phyloP scores from a whole-genome alignment of 139 green algal genomes.

The Edaphochlamys debaryana region DNA sequence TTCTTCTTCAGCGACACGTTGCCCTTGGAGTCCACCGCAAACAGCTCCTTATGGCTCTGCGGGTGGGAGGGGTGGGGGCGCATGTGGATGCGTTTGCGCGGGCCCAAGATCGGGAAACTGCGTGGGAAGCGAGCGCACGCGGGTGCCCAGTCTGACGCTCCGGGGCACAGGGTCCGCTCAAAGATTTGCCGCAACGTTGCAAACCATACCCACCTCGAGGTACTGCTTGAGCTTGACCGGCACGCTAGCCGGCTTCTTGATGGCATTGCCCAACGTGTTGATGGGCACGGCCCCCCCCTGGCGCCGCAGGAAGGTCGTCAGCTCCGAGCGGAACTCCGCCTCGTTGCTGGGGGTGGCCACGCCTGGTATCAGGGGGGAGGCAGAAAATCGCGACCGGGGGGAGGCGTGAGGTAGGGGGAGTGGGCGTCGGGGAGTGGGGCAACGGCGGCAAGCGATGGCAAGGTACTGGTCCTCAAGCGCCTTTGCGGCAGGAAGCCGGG shows the following conservation, averaged over 20 bases:
- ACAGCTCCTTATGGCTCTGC: no score
- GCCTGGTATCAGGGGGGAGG: not conserved
- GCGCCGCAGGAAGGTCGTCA: not conserved
- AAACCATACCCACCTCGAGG: not conserved
- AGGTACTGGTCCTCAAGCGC: no score
- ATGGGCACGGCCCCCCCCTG: not conserved
- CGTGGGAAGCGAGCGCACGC: no score
- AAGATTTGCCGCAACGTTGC: no score
- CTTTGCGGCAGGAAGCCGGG: no score
- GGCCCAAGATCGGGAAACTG: no score
- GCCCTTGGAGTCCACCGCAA: no score
- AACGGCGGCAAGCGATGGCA: not conserved
- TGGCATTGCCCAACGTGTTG: not conserved
- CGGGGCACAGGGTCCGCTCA: no score
- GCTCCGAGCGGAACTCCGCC: conserved; percentile 7
- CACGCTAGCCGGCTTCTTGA: not conserved
- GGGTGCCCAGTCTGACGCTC: no score
- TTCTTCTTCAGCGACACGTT: no score
- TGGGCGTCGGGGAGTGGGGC: not conserved
- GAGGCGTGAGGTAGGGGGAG: not conserved
- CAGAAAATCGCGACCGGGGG: not conserved
- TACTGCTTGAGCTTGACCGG: not conserved
- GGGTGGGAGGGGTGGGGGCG: no score
- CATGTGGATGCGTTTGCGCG: no score
- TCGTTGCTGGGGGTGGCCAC: not conserved